A percentile compares a stretch with the other conserved stretches of the same genome.
Evolutionary conservation across 192 early-diverging fungal species (phyloP).

Genomic region (Coemansia furcata): DNA sequence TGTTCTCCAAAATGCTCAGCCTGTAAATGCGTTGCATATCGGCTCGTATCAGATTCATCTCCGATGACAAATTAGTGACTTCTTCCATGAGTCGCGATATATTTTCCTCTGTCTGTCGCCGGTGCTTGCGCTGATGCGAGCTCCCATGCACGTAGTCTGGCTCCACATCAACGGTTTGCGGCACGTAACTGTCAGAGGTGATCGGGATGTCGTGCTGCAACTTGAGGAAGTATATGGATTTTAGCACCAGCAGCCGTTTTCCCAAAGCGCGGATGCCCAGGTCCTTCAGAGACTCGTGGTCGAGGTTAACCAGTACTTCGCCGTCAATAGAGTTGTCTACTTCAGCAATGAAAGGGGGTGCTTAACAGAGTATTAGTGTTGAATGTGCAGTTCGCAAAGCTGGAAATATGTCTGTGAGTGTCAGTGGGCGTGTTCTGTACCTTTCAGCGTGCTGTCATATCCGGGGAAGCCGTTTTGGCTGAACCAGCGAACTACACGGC

Average conservation of each 20-base stretch:
- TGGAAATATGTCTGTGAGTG: neutral
- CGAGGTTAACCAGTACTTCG: constrained; percentile 80
- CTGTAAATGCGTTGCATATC: constrained; percentile 53
- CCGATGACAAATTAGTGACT: constrained; percentile 37
- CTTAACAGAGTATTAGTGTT: neutral
- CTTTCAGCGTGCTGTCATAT: constrained; percentile 44
- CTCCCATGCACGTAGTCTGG: constrained; percentile 44
- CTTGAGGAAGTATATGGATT: constrained; percentile 84
- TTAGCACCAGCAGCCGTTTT: constrained; percentile 83
- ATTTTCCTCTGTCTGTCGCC: constrained; percentile 41
- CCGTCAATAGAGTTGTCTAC: constrained; percentile 87
- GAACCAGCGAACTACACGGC: constrained; percentile 47
- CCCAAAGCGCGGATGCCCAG: constrained; percentile 83
- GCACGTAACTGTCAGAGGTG: constrained; percentile 82
- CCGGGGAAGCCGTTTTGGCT: constrained; percentile 52
- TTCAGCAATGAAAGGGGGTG: neutral
- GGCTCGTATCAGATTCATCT: constrained; percentile 32
- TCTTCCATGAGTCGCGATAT: constrained; percentile 48
- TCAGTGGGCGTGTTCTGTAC: neutral
- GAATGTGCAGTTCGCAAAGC: neutral
- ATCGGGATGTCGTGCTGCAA: constrained; percentile 74
- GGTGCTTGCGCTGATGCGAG: constrained; percentile 47
- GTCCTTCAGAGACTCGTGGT: constrained; percentile 89
- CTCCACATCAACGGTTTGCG: constrained; percentile 59
- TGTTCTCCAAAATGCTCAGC: constrained; percentile 47